These are phyloP conservation scores for Pyrus hybrid DNA, from an alignment of 331 rosid genomes.

Conservation along the genomic window DNA sequence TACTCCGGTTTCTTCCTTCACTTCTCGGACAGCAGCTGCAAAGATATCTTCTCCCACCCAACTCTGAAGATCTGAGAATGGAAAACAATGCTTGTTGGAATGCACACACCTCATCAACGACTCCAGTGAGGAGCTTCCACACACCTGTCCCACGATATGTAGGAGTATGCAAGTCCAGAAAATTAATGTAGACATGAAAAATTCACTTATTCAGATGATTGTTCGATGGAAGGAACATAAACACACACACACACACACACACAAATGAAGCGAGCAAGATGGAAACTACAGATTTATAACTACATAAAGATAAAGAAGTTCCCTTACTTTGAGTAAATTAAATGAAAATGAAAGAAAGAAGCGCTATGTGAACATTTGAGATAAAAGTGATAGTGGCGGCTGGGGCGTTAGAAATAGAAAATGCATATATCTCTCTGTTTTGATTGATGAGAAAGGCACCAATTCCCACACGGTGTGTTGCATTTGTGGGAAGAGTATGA, in stretches of 20 bases:
- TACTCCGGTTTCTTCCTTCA: conserved; percentile 88
- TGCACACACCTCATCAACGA: conserved; percentile 60
- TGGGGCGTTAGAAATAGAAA: background rate
- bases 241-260: background rate
- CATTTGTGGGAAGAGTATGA: conserved; percentile 63
- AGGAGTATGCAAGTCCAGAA: background rate
- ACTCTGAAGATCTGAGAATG: background rate
- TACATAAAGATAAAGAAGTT: background rate
- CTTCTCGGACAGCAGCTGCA: conserved; percentile 78
- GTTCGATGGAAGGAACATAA: background rate
- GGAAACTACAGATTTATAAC: background rate
- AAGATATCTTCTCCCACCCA: conserved; percentile 55
- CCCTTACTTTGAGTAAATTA: background rate
- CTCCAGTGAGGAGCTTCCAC: conserved; percentile 85
- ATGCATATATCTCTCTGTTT: conserved; percentile 51
- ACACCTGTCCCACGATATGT: conserved; percentile 38
- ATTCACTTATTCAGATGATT: background rate
- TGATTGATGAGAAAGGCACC: conserved; percentile 65
- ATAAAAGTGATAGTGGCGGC: background rate
- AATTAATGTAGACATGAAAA: background rate
- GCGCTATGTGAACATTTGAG: background rate
- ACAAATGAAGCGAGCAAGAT: background rate
- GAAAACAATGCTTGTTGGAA: background rate
- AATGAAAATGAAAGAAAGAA: too few species aligned
- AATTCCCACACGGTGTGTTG: conserved; percentile 67